These are phyloP conservation scores for Hamigera avellanea DNA, from an alignment of 495 filamentous ascomycete genomes.

Conservation along the genomic window DNA sequence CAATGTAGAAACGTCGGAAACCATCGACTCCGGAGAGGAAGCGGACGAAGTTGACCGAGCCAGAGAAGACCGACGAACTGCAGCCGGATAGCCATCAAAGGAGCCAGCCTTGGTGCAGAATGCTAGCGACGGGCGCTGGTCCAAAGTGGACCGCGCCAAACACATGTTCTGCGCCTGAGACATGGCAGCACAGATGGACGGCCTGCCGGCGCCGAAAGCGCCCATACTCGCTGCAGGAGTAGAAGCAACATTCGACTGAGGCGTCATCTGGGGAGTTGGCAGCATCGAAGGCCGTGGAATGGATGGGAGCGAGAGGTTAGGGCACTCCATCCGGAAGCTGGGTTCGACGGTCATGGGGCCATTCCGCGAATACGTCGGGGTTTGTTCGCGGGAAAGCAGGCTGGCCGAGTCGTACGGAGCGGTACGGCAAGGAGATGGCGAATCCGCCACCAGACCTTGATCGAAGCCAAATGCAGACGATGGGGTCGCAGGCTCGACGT, in stretches of 20 bases:
- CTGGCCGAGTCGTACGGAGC: slow-evolving; percentile 10
- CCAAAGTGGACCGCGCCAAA: slow-evolving; percentile 51
- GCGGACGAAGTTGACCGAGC: slow-evolving; percentile 65
- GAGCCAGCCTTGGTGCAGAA: slow-evolving; percentile 42
- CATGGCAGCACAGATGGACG: slow-evolving; percentile 73
- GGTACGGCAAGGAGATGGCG: slow-evolving; percentile 23
- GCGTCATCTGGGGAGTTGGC: slow-evolving; percentile 71
- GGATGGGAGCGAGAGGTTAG: slow-evolving; percentile 30
- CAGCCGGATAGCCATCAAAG: slow-evolving; percentile 33
- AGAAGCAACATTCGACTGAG: slow-evolving; percentile 57
- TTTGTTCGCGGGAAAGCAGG: slow-evolving; percentile 25
- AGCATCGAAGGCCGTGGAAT: slow-evolving; percentile 53
- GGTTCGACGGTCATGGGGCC: slow-evolving; percentile 53
- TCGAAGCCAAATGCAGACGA: slow-evolving; percentile 16
- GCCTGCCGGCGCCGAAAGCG: slow-evolving; percentile 37
- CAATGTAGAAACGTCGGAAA: slow-evolving; percentile 63
- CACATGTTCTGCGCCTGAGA: slow-evolving; percentile 56
- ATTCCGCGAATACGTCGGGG: slow-evolving; percentile 30
- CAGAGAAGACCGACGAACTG: slow-evolving; percentile 60
- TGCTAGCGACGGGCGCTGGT: slow-evolving; percentile 36
- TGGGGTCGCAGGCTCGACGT: slow-evolving; percentile 22
- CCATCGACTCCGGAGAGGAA: slow-evolving; percentile 85
- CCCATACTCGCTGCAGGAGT: slow-evolving; percentile 87
- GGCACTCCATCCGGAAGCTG: slow-evolving; percentile 19
- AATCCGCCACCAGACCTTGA: slow-evolving; percentile 15